Evolutionary conservation across 164 flowering plant genomes (phyloP).

Genomic region (Tinospora cordifolia): DNA sequence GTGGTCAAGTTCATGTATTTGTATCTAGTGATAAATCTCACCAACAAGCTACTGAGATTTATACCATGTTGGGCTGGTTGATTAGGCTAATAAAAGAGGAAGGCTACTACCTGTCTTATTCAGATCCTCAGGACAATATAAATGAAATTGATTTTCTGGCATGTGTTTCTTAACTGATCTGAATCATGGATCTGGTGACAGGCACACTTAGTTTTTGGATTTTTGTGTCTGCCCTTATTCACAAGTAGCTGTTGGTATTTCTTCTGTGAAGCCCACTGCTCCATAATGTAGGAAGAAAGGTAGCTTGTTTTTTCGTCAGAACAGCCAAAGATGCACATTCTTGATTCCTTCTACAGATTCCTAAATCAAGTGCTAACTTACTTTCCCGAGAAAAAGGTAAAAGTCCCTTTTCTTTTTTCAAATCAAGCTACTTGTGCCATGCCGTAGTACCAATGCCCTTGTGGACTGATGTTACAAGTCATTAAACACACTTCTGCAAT

Average conservation of each 20-base stretch:
- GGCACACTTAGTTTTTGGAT: neutral
- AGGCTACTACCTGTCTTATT: neutral
- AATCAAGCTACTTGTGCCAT: neutral
- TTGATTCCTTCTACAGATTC: neutral
- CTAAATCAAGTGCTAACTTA: neutral
- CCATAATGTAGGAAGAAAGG: neutral
- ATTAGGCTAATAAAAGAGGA: neutral
- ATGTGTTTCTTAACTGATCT: neutral
- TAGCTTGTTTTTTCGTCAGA: too few relatives aligned
- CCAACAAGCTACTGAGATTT: conserved; percentile 23
- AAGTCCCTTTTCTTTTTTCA: too few relatives aligned
- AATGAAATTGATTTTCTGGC: neutral
- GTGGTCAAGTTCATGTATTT: conserved; percentile 32
- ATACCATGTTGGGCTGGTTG: conserved; percentile 24
- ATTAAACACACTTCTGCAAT: too few relatives aligned
- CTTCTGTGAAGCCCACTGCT: too few relatives aligned
- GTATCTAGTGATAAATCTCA: conserved; percentile 37
- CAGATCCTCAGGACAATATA: neutral
- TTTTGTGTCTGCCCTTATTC: neutral
- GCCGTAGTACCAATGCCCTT: neutral
- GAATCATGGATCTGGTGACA: neutral
- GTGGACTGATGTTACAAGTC: neutral
- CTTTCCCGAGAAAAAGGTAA: neutral
- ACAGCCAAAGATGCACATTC: neutral
- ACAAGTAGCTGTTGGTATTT: neutral